A percentile compares a stretch with the other conserved stretches of the same genome.
Evolutionary conservation across 2,329 filamentous ascomycete species (phyloP).

Genomic region (Colletotrichum scovillei): DNA sequence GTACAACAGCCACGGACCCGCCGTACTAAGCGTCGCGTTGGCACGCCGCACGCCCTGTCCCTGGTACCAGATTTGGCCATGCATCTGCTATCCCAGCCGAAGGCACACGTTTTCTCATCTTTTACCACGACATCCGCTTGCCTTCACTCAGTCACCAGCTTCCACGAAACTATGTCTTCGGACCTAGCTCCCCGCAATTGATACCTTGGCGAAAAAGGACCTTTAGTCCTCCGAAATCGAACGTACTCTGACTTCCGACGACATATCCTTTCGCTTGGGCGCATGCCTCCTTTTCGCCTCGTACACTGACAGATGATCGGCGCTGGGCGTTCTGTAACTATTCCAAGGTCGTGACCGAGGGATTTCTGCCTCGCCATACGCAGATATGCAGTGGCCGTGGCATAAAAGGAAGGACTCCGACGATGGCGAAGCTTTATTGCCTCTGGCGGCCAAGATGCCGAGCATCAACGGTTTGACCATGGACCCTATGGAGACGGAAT

Average conservation of each 20-base stretch:
- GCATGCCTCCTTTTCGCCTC: slow-evolving; percentile 32
- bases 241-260: slow-evolving; percentile 9
- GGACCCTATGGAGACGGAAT: slow-evolving; percentile 43
- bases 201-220: slow-evolving; percentile 26
- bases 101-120: slow-evolving; percentile 35
- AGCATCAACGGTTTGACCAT: slow-evolving; percentile 45
- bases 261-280: slow-evolving; percentile 21
- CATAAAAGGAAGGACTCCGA: slow-evolving; percentile 46
- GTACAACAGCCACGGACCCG: slow-evolving; percentile 29
- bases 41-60: slow-evolving; percentile 11
- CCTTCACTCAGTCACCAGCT: slow-evolving; percentile 10
- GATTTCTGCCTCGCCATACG: slow-evolving; percentile 19
- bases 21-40: slow-evolving; percentile 21
- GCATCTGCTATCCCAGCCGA: slow-evolving; percentile 30
- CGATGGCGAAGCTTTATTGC: slow-evolving; percentile 46
- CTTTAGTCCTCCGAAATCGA: slow-evolving; percentile 12
- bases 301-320: slow-evolving; percentile 32
- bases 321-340: slow-evolving; percentile 12
- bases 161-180: slow-evolving; percentile 30
- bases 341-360: slow-evolving; percentile 33
- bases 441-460: slow-evolving; percentile 45
- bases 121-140: slow-evolving; percentile 20
- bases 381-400: slow-evolving; percentile 52
- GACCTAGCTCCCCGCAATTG: slow-evolving; percentile 23
- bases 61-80: slow-evolving; percentile 26